Base-by-base conservation (phyloP, 2,329 filamentous ascomycete genomes). In the Alternaria novae-zelandiae region DNA sequence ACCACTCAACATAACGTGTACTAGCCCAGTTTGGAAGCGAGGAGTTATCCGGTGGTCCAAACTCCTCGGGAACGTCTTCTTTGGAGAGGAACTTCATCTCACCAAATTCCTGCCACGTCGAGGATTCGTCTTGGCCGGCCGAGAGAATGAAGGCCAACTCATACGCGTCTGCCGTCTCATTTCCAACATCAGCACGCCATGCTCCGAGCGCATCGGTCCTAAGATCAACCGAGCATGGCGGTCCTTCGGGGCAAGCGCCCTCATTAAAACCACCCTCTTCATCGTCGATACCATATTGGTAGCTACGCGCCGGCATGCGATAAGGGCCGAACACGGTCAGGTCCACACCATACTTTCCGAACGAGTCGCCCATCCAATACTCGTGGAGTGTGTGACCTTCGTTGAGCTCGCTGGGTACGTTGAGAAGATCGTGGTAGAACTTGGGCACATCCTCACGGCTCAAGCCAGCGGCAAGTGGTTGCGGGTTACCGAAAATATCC, bases 321-420 rank as follows among this genome's bases (percentile, higher is more conserved):
- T 87, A 87, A 0, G 84, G 79, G 0, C 85, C 85, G 60, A 86
- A 87, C 0, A 82, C 82, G 0, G 84, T 86, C 70, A 87, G 66
- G 59, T 86, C 83, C 9, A 86, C 85, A 13, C 85, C 85, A 61
- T 83, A 87, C 17, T 82, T 80, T 3, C 85, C 85, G 12, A 80
- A 82, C 1, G 84, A 86, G 71, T 87, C 85, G 56, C 84, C 84
- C 85, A 86, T 87, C 85, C 85, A 87, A 69, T 87, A 87, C 72
- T 87, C 84, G 62, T 87, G 85, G 3, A 87, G 75, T 3, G 85
- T 87, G 63, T 86, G 85, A 4, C 81, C 81, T n/a, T 77, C 77
- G 60, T 87, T 86, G 28, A 86, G 70, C 5, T 84, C 82, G 43
- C 76, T 80, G 0, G 84, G 85, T 54, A 74, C 83, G 64, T 86